Percentiles rank a stretch among this genome's conserved stretches.
Conservation (phyloP, 495 filamentous ascomycete species). For the Bathelium albidoporum region DNA sequence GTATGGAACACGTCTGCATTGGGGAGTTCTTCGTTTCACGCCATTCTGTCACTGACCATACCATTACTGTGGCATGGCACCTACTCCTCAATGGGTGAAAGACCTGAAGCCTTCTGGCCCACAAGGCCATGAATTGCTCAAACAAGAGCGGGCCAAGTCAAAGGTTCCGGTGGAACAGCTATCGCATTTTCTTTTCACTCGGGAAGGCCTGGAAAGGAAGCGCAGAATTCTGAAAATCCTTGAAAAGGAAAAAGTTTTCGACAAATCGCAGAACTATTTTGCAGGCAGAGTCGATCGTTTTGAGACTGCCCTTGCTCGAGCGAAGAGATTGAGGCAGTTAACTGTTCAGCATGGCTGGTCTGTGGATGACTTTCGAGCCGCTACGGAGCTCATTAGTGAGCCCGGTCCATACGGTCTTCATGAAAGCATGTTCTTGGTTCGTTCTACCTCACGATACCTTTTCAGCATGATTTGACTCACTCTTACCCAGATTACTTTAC, state of each 20-base stretch:
- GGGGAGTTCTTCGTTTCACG: neutral
- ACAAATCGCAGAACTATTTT: constrained; percentile 60
- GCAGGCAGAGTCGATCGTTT: constrained; percentile 54
- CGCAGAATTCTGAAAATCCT: constrained; percentile 45
- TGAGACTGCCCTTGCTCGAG: constrained; percentile 49
- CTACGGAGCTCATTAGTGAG: constrained; percentile 54
- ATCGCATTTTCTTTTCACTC: constrained; percentile 51
- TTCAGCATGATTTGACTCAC: neutral
- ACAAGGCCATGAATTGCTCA: constrained; percentile 50
- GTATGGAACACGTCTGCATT: neutral
- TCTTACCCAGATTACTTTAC: constrained; percentile 46
- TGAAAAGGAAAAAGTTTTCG: constrained; percentile 51
- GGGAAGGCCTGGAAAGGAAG: constrained; percentile 44
- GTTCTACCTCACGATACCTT: constrained; percentile 11
- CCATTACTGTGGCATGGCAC: constrained; percentile 19
- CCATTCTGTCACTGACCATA: neutral
- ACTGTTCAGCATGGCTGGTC: constrained; percentile 52
- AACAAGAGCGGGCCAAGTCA: constrained; percentile 49
- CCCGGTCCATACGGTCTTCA: constrained; percentile 59
- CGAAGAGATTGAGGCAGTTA: constrained; percentile 56
- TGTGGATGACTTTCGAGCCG: constrained; percentile 48
- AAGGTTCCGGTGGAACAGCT: constrained; percentile 48
- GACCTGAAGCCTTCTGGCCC: constrained; percentile 50
- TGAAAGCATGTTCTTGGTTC: constrained; percentile 54
- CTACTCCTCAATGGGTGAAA: constrained; percentile 53